A percentile compares a stretch with the other conserved stretches of the same genome.
These are phyloP conservation scores for Penicillium verhagenii DNA, from an alignment of 495 filamentous ascomycete genomes.

Conservation along the genomic window DNA sequence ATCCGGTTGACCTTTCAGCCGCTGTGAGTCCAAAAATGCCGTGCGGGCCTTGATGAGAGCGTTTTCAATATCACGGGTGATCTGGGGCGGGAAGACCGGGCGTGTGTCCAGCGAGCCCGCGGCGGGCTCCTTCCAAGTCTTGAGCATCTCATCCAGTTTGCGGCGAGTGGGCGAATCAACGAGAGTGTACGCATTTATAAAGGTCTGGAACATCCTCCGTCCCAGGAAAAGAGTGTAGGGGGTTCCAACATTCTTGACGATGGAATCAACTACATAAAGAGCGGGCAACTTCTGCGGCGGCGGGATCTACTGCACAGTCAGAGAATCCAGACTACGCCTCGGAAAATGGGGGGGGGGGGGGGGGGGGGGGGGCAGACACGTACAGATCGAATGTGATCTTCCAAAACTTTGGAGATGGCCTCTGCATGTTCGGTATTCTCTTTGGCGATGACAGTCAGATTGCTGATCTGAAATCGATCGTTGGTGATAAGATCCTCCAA, in stretches of 20 bases:
- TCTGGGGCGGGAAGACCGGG: conserved; percentile 84
- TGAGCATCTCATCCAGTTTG: conserved; percentile 95
- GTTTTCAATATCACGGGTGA: conserved; percentile 87
- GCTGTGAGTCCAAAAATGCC: conserved; percentile 56
- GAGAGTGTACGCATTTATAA: conserved; percentile 92
- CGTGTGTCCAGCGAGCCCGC: conserved; percentile 83
- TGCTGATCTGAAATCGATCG: conserved; percentile 89
- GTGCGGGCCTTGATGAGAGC: conserved; percentile 87
- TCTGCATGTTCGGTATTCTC: conserved; percentile 94
- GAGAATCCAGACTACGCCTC: conserved; percentile 13
- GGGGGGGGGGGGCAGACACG: conserved; percentile 42
- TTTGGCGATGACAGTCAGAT: conserved; percentile 91
- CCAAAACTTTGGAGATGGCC: conserved; percentile 83
- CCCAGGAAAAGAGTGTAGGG: conserved; percentile 95
- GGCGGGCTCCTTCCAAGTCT: conserved; percentile 97
- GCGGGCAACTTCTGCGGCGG: conserved; percentile 86
- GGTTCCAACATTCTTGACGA: conserved; percentile 97
- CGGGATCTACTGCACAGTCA: conserved; percentile 63
- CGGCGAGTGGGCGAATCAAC: conserved; percentile 77
- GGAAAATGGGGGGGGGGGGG: no score
- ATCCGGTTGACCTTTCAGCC: conserved; percentile 55
- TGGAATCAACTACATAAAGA: conserved; percentile 96
- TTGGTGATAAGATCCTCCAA: conserved; percentile 87
- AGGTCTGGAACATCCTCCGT: conserved; percentile 85
- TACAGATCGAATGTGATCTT: conserved; percentile 93